Conservation (phyloP, 1,284 basidiomycete genomes). For the Bjerkandera adusta region DNA sequence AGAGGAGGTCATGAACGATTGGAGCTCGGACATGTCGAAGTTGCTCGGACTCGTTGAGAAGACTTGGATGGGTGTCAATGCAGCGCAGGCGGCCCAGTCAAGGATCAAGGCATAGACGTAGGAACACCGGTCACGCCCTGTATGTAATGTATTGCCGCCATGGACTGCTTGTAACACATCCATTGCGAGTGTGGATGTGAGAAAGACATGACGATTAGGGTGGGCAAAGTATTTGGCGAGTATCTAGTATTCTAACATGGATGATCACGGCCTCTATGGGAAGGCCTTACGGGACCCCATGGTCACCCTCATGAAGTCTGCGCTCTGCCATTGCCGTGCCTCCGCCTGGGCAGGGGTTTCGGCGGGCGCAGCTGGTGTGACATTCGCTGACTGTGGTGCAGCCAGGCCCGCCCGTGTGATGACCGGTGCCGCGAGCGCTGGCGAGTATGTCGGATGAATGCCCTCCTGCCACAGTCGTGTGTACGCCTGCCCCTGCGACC, state of each 20-base stretch:
- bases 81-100: constrained; percentile 78
- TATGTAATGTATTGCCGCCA: constrained; percentile 23
- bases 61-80: constrained; percentile 90
- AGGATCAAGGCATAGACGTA: constrained; percentile 44
- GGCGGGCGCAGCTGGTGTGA: background rate
- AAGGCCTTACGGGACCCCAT: background rate
- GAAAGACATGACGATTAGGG: background rate
- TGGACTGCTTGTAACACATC: constrained; percentile 21
- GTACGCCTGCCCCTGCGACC: constrained; percentile 71
- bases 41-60: constrained; percentile 80
- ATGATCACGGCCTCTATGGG: background rate
- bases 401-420: constrained; percentile 14
- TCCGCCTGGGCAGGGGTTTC: too few species aligned
- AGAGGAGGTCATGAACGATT: constrained; percentile 94
- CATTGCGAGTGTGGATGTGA: background rate
- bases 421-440: constrained; percentile 37
- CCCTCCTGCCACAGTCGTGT: constrained; percentile 69
- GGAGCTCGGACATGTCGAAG: constrained; percentile 95
- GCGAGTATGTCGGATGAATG: constrained; percentile 61
- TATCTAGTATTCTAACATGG: background rate
- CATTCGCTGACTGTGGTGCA: constrained; percentile 9
- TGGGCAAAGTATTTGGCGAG: background rate
- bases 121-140: constrained; percentile 19
- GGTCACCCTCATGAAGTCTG: constrained; percentile 15
- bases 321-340: constrained; percentile 5